Evolutionary conservation across 176 grass and related monocot genomes (phyloP).

Genomic region (Pontederia paniculata): DNA sequence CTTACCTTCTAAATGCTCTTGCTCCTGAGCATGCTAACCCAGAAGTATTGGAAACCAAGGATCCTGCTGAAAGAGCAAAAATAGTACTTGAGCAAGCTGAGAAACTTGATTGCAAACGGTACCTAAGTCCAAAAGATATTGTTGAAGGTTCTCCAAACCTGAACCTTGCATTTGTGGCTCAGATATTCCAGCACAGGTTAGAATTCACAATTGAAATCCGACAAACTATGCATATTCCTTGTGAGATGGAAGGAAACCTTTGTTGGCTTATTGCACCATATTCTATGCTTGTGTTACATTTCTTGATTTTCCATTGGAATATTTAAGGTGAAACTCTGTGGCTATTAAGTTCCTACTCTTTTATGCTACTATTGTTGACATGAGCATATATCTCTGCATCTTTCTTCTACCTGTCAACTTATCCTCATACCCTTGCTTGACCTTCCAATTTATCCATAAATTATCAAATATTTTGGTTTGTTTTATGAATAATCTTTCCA

Average conservation of each 20-base stretch:
- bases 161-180: conserved; percentile 99
- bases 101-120: conserved; percentile 95
- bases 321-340: no score
- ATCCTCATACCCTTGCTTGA: no score
- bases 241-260: not conserved
- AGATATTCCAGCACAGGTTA: conserved; percentile 98
- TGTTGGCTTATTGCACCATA: not conserved
- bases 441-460: no score
- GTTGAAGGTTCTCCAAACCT: conserved; percentile 94
- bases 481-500: no score
- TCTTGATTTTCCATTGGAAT: no score
- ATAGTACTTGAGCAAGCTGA: conserved; percentile 84
- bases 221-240: not conserved
- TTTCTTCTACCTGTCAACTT: no score
- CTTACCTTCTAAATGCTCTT: conserved; percentile 93
- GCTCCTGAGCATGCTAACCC: conserved; percentile 74
- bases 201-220: not conserved
- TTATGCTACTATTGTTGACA: no score
- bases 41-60: conserved; percentile 49
- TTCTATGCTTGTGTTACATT: no score
- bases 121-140: conserved; percentile 87
- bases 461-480: no score
- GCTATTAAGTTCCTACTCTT: no score
- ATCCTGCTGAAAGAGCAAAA: conserved; percentile 82
- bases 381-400: no score